These are phyloP conservation scores for Parathielavia appendiculata DNA, from an alignment of 495 filamentous ascomycete genomes.

Conservation along the genomic window DNA sequence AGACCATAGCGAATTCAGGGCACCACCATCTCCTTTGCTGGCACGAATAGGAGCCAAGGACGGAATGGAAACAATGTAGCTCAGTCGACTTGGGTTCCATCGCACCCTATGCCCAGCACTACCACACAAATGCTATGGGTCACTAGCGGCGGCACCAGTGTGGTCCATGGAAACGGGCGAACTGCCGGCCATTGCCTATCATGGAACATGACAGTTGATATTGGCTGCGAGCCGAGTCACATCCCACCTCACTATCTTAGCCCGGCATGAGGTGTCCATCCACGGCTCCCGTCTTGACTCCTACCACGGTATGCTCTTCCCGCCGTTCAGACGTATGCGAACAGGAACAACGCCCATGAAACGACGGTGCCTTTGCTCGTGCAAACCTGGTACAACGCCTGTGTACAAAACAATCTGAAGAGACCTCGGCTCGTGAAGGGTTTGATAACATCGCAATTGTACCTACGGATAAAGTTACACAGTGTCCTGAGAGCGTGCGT, in stretches of 20 bases:
- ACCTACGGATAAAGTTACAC: no score
- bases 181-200: not conserved
- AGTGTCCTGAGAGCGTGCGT: not conserved
- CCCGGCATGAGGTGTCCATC: not conserved
- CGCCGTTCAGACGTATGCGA: not conserved
- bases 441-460: not conserved
- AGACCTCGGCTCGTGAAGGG: not conserved
- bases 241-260: not conserved
- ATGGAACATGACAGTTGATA: constrained; percentile 8
- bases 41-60: constrained; percentile 16
- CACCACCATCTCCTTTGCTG: not conserved
- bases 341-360: constrained; percentile 11
- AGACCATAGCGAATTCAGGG: not conserved
- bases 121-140: not conserved
- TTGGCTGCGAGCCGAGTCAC: constrained; percentile 9
- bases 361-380: not conserved
- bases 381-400: no score
- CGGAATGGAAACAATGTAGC: constrained; percentile 11
- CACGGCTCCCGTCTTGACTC: no score
- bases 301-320: no score
- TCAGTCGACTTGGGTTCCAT: constrained; percentile 6
- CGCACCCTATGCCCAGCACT: not conserved
- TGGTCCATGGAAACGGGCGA: no score
- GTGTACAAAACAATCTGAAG: no score
- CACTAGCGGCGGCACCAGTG: constrained; percentile 5